Base-by-base conservation (phyloP, 2,329 filamentous ascomycete genomes). In the Talaromyces rugulosus region DNA sequence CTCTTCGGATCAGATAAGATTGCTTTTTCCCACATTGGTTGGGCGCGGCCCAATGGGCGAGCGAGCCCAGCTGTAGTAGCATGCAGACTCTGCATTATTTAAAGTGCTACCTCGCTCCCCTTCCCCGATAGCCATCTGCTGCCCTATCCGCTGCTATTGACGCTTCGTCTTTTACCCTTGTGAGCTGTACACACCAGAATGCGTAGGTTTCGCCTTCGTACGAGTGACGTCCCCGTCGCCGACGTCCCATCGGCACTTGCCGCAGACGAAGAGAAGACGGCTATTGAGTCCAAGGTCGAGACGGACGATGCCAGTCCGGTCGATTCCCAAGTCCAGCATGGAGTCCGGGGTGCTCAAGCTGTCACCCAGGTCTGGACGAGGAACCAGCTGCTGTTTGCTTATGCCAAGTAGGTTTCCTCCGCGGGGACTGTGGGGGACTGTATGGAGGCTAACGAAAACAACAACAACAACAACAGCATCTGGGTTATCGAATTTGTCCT, bases 401-500 rank as follows among this genome's bases (percentile, higher is more conserved):
- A 62, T 57, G 44, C 30, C 30, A 34, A 51, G 59, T 61, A 53
- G 51, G 60, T 18, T 33, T 28, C 16, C 23, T 9, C 33, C 12
- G 1, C 6, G 12, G 34, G n/a, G 16, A n/a, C 5, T 40, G 5
- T 9, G 31, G 16, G 14, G 5, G 12, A 1, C 33, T 36, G 34
- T 16, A 36, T 36, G 6, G 4, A 36, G 11, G 6, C 14, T 36
- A 36, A 36, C 52, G 6, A 28, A 6, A 27, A 4, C 44, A 27
- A 5, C 44, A 31, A 53, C 44, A 31, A 53, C 40, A 56, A 28
- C n/a, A n/a, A 52, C 59, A 71, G 69, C 11, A 77, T 79, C 63
- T 78, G 72, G 71, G 54, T 77, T 27, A 70, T 78, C 62, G 71
- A 74, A 62, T 74, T 77, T 53, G 67, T 76, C 58, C 67, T 73